A percentile compares a stretch with the other conserved stretches of the same genome.
phyloP scores from a whole-genome alignment of 2,329 filamentous ascomycete genomes.

The Trichoderma aggressivum region DNA sequence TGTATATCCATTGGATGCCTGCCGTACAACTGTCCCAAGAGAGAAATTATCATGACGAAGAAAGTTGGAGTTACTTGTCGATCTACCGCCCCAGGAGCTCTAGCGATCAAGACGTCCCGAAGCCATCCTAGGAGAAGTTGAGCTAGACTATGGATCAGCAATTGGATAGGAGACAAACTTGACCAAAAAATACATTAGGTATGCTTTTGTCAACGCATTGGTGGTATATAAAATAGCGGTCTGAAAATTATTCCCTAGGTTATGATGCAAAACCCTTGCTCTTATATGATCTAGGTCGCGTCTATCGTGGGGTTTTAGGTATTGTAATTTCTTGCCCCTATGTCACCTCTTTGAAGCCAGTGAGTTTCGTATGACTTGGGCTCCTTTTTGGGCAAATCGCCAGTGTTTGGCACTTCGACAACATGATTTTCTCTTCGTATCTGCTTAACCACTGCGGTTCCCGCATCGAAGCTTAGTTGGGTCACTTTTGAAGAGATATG shows the following conservation, averaged over 20 bases:
- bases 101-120: not conserved
- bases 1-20: not conserved
- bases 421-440: not conserved
- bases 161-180: not conserved
- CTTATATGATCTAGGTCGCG: not conserved
- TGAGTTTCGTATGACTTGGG: not conserved
- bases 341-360: not conserved
- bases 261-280: not conserved
- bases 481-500: not conserved
- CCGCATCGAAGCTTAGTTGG: not conserved
- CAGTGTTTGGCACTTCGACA: not conserved
- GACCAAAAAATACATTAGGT: not conserved
- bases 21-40: not conserved
- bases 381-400: not conserved
- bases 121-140: not conserved
- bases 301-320: not conserved
- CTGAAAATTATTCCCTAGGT: not conserved
- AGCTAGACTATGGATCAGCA: not conserved
- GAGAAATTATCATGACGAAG: not conserved
- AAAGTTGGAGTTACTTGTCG: not conserved
- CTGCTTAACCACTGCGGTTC: not conserved
- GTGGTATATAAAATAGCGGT: not conserved
- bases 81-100: not conserved
- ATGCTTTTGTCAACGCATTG: not conserved
- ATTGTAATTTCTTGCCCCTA: not conserved